Evolutionary conservation across 192 early-diverging fungal genomes (phyloP), one percentile per base, ranked within the genome.

Genomic region (Coemansia sp.): DNA sequence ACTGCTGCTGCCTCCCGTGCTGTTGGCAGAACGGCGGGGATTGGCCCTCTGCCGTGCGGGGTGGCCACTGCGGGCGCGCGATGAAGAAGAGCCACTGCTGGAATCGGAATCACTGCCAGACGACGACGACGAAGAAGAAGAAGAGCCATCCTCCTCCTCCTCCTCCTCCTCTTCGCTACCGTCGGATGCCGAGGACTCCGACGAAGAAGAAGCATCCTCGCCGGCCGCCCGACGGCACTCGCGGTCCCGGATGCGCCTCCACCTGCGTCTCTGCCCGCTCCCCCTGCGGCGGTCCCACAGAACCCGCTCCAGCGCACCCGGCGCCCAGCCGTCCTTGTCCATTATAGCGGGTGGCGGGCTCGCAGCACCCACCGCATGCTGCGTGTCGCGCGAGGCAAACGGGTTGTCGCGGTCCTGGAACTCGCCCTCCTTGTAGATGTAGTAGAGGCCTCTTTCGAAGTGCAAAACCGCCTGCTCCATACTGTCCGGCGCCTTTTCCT

Each of bases 341-440:
- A 81, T 76, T 23, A 12, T 0, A 53, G 19, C 19, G 23, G 6
- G 19, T 12, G 1, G 9, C 8, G 12, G 13, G 4, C 71, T 15
- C 6, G 9, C 40, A 12, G 23, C 69, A 26, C 19, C 41, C 3
- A 26, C 26, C 9, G 15, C 47, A 26, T 45, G n/a, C 9, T 32
- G 56, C 44, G 32, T 52, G 1, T 19, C 21, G 26, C 56, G 19
- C 19, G 13, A 3, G 23, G 53, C 53, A 19, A 65, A 48, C 9
- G 60, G 62, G 15, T 68, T 56, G 7, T 49, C 64, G 11, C 64
- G 42, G 37, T 70, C 59, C 15, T 54, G 61, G 45, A 69, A 71
- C 23, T 81, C 78, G 21, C 42, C 65, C 23, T 81, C 70, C 3
- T 68, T 54, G 68, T 76, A 81, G 11, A 81, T 81, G 38, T 68